Evolutionary conservation across 306 rosid species (phyloP), one percentile per base, ranked within the genome.

Genomic region (Casuarina glauca): DNA sequence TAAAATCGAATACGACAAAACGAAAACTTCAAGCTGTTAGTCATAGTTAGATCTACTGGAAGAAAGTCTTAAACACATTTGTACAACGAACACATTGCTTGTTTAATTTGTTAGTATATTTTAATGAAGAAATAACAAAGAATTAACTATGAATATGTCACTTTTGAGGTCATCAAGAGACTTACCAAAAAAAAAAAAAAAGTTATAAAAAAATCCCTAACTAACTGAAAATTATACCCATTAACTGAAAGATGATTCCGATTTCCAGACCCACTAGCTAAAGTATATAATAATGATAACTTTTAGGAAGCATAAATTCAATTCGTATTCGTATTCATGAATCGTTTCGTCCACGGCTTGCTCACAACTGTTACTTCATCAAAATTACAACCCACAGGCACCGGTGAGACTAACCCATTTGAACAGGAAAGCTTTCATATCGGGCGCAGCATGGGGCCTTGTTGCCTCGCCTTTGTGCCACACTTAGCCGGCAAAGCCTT

Each of bases 381-480:
- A 20, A 20, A 60, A 26, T 41, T 46, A 68, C 66, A 57, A 68
- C 61, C 48, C 11, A 64, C 35, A 52, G 36, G 48, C 41, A 41
- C 48, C 9, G 2, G 41, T 41, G 48, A 64, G 70, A 64, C 32
- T 64, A 64, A 16, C 49, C 51, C 35, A 58, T 46, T 36, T 44
- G 45, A 46, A 46, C 2, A 76, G 9, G 35, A 43, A 45, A 46
- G 12, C 64, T 35, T 15, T 61, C 20, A 7, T 57, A 41, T 20
- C 57, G 11, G 62, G 51, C 66, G 54, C 38, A 19, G 4, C 0
- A 39, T 83, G 86, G 97, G 90, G 1, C 87, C 91, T 57, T 32
- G 9, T 32, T 84, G 88, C 90, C 88, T 72, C 76, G 72, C 84
- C 91, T 83, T 86, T 83, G 83, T 78, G 86, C 86, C 88, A 87